phyloP scores from a whole-genome alignment of 192 early-diverging fungal species.

The Dissophora ornata region DNA sequence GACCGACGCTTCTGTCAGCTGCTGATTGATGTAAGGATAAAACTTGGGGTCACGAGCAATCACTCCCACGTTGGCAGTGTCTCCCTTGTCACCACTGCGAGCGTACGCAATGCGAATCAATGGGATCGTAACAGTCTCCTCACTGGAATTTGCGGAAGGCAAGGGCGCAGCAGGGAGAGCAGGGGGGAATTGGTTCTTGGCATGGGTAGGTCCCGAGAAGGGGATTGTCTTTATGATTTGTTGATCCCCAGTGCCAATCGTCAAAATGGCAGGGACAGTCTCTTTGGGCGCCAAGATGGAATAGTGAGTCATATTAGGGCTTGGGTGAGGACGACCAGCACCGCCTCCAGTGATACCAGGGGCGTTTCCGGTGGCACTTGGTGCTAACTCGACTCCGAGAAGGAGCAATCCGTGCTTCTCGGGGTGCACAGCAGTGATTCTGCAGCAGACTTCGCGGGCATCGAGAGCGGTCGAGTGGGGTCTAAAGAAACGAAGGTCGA shows the following conservation, averaged over 20 bases:
- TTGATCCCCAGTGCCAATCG: conserved; percentile 51
- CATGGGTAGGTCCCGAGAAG: conserved; percentile 39
- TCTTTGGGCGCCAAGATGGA: conserved; percentile 66
- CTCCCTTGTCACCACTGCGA: conserved; percentile 75
- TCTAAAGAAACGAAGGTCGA: background rate
- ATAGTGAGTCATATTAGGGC: conserved; percentile 71
- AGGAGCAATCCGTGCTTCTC: conserved; percentile 44
- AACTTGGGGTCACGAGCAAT: conserved; percentile 69
- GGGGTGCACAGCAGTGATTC: conserved; percentile 47
- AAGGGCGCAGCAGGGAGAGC: conserved; percentile 18
- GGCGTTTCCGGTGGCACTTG: conserved; percentile 57
- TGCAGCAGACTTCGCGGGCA: conserved; percentile 52
- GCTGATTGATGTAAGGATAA: conserved; percentile 63
- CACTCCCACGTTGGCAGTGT: conserved; percentile 70
- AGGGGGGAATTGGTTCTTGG: conserved; percentile 51
- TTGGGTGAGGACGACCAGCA: conserved; percentile 65
- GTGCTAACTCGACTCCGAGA: conserved; percentile 47
- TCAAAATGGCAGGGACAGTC: conserved; percentile 50
- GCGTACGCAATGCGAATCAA: conserved; percentile 70
- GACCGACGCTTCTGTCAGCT: conserved; percentile 63
- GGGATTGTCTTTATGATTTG: conserved; percentile 11
- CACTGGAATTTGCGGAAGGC: conserved; percentile 7
- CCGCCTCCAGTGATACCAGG: conserved; percentile 60
- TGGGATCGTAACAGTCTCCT: conserved; percentile 56
- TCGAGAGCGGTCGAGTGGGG: conserved; percentile 36